Evolutionary conservation across 2,329 filamentous ascomycete species (phyloP), one percentile per base, ranked within the genome.

Genomic region (Paecilomyces dactylethromorphus): DNA sequence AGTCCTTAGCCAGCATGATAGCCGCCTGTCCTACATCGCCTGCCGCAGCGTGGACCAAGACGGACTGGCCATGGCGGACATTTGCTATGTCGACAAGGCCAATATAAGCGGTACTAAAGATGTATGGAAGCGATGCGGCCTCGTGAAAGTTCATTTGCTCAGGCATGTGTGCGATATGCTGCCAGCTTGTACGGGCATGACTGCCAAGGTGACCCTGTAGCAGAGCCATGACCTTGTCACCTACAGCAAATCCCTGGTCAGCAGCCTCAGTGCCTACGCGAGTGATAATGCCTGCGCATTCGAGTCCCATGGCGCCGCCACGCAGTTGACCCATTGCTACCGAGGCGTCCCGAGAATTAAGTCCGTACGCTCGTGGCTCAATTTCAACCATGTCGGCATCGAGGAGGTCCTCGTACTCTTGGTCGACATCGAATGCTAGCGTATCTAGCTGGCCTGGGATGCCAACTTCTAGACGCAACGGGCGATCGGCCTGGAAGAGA

Each of bases 341-440:
- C 63, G 80, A 69, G 2, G 77, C 68, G 58, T 82, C 79, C 32
- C 73, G 73, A 62, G 78, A 78, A 65, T 79, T 82, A 59, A 82
- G 24, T 1, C 74, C 76, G 11, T 64, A 63, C 0, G 73, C 69
- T 53, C 66, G 65, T 1, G 69, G 55, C 31, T 75, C 62, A 6
- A 79, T 69, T 58, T 78, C 74, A 12, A 79, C 65, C 18, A 70
- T 62, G 53, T 69, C 64, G 0, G 56, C 56, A 4, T 58, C 55
- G 2, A 71, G 18, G 0, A 33, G 31, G 18, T 55, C 53, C 18
- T 31, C 11, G 31, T 50, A n/a, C 29, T 55, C 50, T 11, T 53
- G 18, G 8, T 66, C 66, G 24, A 68, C 63, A 33, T 56, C 58
- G 8, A 58, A 69, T 26, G 32, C 60, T 2, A 74, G 57, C 0